phyloP scores from a whole-genome alignment of 2,329 filamentous ascomycete genomes.

The Cercospora berteroae region DNA sequence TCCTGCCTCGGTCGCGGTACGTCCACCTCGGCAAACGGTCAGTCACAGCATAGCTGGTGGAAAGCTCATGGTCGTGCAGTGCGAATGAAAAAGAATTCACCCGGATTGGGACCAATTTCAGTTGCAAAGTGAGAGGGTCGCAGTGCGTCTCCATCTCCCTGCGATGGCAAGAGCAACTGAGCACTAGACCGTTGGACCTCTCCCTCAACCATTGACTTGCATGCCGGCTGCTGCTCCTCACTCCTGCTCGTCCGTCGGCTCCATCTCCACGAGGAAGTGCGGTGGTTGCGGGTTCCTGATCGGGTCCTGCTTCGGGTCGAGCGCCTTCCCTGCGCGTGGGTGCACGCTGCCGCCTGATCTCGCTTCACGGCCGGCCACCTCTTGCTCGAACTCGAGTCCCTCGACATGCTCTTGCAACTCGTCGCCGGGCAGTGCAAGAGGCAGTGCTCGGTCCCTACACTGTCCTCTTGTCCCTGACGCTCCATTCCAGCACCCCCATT shows the following conservation, averaged over 20 bases:
- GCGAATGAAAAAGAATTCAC: neutral
- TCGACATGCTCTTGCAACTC: slow-evolving; percentile 16
- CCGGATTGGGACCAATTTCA: neutral
- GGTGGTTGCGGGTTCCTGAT: neutral
- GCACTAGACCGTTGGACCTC: neutral
- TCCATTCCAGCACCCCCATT: slow-evolving; percentile 22
- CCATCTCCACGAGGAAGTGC: neutral
- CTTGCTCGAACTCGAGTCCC: slow-evolving; percentile 3
- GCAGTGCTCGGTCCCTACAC: slow-evolving; percentile 18
- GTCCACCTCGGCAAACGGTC: neutral
- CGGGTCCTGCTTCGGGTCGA: neutral
- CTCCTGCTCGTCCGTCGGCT: neutral
- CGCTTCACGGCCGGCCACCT: slow-evolving; percentile 4
- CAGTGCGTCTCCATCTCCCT: neutral
- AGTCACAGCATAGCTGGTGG: neutral
- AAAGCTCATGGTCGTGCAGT: neutral
- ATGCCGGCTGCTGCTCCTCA: neutral
- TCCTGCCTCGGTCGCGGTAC: neutral
- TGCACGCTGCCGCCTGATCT: neutral
- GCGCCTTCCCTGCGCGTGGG: slow-evolving; percentile 2
- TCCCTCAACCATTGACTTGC: neutral
- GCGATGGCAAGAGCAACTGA: neutral
- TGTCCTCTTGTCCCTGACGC: neutral
- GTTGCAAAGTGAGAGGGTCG: neutral
- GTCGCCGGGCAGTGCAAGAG: slow-evolving; percentile 17